Percentiles rank a stretch among this genome's conserved stretches.
Conservation (phyloP, 352 stramenopile species). For the Aphanomyces euteiches region DNA sequence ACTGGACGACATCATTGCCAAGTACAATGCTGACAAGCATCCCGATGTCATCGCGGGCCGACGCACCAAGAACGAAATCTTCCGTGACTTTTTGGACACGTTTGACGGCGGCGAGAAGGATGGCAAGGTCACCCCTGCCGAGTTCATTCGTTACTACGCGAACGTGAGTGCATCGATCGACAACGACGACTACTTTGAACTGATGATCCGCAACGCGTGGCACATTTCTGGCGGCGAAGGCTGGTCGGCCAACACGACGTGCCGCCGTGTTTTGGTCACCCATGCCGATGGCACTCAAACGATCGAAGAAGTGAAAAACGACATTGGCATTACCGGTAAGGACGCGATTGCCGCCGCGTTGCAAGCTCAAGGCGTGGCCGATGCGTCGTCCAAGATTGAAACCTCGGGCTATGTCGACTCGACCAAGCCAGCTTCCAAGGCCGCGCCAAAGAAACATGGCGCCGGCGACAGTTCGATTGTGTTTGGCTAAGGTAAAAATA, state of each 20-base stretch:
- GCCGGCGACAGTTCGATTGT: conserved; percentile 76
- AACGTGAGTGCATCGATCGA: conserved; percentile 89
- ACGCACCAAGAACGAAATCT: conserved; percentile 65
- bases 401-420: conserved; percentile 49
- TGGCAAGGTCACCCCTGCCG: conserved; percentile 72
- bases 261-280: conserved; percentile 84
- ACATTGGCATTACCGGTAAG: conserved; percentile 75
- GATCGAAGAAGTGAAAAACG: conserved; percentile 83
- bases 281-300: conserved; percentile 72
- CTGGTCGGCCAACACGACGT: conserved; percentile 79
- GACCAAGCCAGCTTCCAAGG: conserved; percentile 34
- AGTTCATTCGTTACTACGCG: conserved; percentile 89
- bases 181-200: conserved; percentile 90
- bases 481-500: conserved; percentile 49
- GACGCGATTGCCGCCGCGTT: conserved; percentile 75
- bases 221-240: conserved; percentile 83
- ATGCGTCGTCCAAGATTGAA: conserved; percentile 35
- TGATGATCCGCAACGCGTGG: conserved; percentile 89
- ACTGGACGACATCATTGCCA: conserved; percentile 64
- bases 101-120: conserved; percentile 87
- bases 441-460: conserved; percentile 53
- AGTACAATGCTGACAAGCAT: conserved; percentile 81
- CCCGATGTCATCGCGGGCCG: conserved; percentile 74
- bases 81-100: conserved; percentile 81
- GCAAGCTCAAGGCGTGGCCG: conserved; percentile 53